Base-by-base conservation (phyloP, 306 rosid genomes). In the Luffa aegyptiaca region DNA sequence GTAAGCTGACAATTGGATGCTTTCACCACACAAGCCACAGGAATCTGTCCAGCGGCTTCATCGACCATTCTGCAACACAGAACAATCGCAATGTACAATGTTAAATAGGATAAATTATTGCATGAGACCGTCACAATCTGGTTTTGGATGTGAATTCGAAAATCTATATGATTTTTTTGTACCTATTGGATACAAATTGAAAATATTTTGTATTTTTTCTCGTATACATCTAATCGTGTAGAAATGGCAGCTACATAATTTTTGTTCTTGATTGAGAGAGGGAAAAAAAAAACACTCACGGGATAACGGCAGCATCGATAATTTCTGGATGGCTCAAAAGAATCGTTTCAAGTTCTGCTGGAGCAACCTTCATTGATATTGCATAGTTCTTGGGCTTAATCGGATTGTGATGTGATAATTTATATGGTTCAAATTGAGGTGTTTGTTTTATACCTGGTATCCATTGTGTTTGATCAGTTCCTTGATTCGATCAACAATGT, bases 281-380 rank as follows among this genome's bases (percentile, higher is more conserved):
- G 17, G 57, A 57, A 44, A 79, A n/a, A 81, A 72, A 51, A 49
- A n/a, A 79, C 48, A 84, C 92, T 1, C 80, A 94, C 95, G 98
- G 98, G 58, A 91, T 88, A 85, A 94, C 95, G 1, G 97, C 98
- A 48, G 97, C 90, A 84, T 94, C 98, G 39, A 91, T 79, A 89
- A 94, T 90, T 31, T 82, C 80, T 5, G 97, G 86, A 80, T 94
- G 98, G 63, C 93, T 87, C 77, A 94, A 76, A 77, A 94, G 90
- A 69, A 94, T 41, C 21, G 98, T 91, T 81, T 94, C 97, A 79
- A 94, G 83, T 79, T 94, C 98, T 80, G 98, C 97, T 14, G 97
- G 98, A 84, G 98, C 98, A 64, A 94, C 94, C 96, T 93, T 86
- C 65, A 88, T 3, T 10, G 11, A 11, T 21, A 14, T 62, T 13